Conservation (phyloP, 768 basidiomycete genomes). For the Lyophyllum atratum region DNA sequence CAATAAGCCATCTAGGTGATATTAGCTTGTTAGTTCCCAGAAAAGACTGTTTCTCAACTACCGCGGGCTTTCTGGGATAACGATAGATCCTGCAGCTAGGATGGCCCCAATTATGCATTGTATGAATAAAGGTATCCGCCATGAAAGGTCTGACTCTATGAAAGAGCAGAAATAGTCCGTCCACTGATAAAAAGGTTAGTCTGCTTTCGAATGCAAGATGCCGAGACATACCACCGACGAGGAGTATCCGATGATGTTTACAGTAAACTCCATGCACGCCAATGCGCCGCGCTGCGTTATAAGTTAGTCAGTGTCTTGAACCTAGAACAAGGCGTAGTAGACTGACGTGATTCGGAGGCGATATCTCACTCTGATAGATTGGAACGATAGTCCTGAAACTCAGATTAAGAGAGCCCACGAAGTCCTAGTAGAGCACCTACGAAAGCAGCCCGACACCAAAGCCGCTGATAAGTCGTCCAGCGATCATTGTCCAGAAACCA, state of each 20-base stretch:
- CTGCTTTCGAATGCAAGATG: not conserved
- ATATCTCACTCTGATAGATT: conserved; percentile 95
- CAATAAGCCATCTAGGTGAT: conserved; percentile 80
- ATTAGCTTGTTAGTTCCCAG: not conserved
- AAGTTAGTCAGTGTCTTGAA: not conserved
- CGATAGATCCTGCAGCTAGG: conserved; percentile 74
- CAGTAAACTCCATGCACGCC: conserved; percentile 95
- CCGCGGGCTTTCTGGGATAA: conserved; percentile 92
- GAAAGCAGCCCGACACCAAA: conserved; percentile 76
- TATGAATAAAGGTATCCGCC: conserved; percentile 87
- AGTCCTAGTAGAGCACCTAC: conserved; percentile 39
- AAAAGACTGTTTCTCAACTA: conserved; percentile 27
- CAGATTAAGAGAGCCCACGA: not conserved
- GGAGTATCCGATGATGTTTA: conserved; percentile 90
- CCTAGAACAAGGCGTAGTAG: not conserved
- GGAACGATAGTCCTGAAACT: conserved; percentile 84
- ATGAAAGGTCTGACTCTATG: conserved; percentile 82
- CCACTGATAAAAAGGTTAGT: conserved; percentile 58
- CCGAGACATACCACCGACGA: conserved; percentile 72
- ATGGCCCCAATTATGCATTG: conserved; percentile 87
- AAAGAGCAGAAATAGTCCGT: conserved; percentile 93
- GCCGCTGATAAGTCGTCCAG: conserved; percentile 71
- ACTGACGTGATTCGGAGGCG: conserved; percentile 84
- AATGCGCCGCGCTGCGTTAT: conserved; percentile 74
- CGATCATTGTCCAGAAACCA: conserved; percentile 36